These are phyloP conservation scores for Paramecium biaurelia DNA, from an alignment of 73 alveolate species.

Conservation along the genomic window DNA sequence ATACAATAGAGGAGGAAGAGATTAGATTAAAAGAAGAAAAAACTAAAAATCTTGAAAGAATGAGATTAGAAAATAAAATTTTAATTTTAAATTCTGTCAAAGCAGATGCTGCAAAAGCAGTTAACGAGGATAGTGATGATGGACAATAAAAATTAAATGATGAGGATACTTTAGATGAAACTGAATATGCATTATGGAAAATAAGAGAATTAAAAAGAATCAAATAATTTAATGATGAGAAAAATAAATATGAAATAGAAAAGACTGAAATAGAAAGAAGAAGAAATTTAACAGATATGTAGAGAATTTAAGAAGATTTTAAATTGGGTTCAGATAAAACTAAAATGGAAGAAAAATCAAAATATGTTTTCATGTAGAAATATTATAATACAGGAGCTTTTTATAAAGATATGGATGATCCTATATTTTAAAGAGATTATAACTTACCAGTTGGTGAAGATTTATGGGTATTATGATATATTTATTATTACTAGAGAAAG, in stretches of 20 bases:
- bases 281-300: conserved; percentile 67
- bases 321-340: conserved; percentile 92
- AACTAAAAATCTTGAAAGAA: conserved; percentile 66
- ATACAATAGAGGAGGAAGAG: conserved; percentile 57
- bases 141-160: conserved; percentile 73
- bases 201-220: conserved; percentile 95
- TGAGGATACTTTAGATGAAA: conserved; percentile 85
- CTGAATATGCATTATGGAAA: conserved; percentile 96
- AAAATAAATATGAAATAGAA: conserved; percentile 64
- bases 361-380: conserved; percentile 91
- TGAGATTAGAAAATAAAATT: conserved; percentile 70
- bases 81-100: conserved; percentile 71
- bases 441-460: conserved; percentile 97
- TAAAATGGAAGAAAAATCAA: conserved; percentile 81
- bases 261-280: conserved; percentile 73
- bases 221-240: conserved; percentile 87
- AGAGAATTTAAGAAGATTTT: conserved; percentile 88
- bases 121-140: conserved; percentile 72
- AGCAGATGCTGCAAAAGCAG: conserved; percentile 71
- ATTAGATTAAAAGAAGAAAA: conserved; percentile 62
- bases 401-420: conserved; percentile 84
- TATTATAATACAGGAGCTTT: conserved; percentile 97
- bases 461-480: conserved; percentile 23
- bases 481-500: conserved; percentile 73
- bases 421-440: conserved; percentile 91